Conservation (phyloP, 495 filamentous ascomycete species). For the Neurospora sp. region DNA sequence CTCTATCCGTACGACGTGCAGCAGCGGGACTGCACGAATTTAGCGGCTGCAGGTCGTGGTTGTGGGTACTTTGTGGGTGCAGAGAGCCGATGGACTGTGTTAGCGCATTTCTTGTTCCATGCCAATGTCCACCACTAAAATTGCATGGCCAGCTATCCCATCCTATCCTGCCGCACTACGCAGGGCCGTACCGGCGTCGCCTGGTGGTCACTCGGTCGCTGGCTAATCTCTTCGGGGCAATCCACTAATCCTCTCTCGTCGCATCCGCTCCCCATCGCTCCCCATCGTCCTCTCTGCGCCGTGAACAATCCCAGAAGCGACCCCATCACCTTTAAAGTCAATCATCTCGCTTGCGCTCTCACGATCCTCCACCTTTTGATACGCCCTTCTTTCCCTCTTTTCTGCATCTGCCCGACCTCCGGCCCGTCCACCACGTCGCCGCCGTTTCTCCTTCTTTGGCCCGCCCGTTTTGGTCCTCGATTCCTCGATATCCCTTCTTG, state of each 20-base stretch:
- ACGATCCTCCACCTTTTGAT: constrained; percentile 28
- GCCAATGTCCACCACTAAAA: constrained; percentile 1
- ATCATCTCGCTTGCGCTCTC: constrained; percentile 41
- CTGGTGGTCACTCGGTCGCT: constrained; percentile 9
- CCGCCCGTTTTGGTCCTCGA: constrained; percentile 10
- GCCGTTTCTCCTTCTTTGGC: constrained; percentile 13
- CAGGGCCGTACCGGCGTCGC: background rate
- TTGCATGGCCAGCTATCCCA: constrained; percentile 4
- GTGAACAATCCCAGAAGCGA: constrained; percentile 27
- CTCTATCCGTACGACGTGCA: constrained; percentile 3
- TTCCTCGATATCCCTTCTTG: constrained; percentile 10
- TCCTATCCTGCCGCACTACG: constrained; percentile 4
- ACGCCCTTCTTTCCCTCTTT: constrained; percentile 18
- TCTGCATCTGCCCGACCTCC: constrained; percentile 17
- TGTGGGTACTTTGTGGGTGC: constrained; percentile 6
- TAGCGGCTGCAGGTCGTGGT: constrained; percentile 2
- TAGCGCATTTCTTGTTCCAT: constrained; percentile 5
- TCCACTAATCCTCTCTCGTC: constrained; percentile 23
- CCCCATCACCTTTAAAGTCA: constrained; percentile 32
- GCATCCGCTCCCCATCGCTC: constrained; percentile 15
- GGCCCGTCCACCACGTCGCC: constrained; percentile 10
- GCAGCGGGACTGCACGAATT: constrained; percentile 17
- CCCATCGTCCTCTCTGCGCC: constrained; percentile 19
- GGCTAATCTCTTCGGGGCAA: constrained; percentile 30
- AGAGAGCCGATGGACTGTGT: constrained; percentile 12